Evolutionary conservation across 208 protist species (phyloP), one percentile per base, ranked within the genome.

Genomic region (Strigomonas culicis): DNA sequence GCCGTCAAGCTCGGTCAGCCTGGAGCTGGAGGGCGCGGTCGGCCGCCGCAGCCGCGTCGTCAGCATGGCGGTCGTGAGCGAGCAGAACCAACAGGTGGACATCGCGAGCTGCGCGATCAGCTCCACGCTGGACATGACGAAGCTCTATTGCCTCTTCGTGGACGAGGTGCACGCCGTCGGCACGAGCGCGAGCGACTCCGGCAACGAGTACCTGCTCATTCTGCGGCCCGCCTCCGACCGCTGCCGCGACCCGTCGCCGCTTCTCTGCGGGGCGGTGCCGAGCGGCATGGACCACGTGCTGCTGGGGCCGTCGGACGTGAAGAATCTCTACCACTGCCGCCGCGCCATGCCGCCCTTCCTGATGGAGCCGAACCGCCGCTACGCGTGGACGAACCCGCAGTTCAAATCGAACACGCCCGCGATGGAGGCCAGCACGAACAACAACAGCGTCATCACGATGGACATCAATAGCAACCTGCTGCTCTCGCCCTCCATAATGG

Each of bases 291-390:
- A n/a, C n/a, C n/a, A n/a, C n/a, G n/a, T n/a, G n/a, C n/a, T n/a
- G n/a, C n/a, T n/a, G n/a, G n/a, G n/a, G n/a, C n/a, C n/a, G n/a
- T n/a, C n/a, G n/a, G n/a, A n/a, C n/a, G n/a, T n/a, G n/a, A n/a
- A n/a, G n/a, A n/a, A n/a, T n/a, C n/a, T 83, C 11, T 63, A 70
- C 11, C 70, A 72, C 55, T 57, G 77, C 64, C 78, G 78, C n/a
- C 64, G 61, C 19, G 64, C 70, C 13, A 39, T 22, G 21, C 57
- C 78, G 2, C 47, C 66, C 2, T 69, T 84, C 27, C 21, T 25
- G 17, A 27, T 52, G 8, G 59, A 53, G 19, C 36, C 7, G 17
- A 41, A 24, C 32, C 31, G 2, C 22, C n/a, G 19, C 4, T 84
- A 74, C 64, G 70, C 65, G 22, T 84, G 78, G 78, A 73, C 67